Percentiles rank a stretch among this genome's conserved stretches.
phyloP scores from a whole-genome alignment of 1,139 yeast species.

The Debaryomyces sp. region DNA sequence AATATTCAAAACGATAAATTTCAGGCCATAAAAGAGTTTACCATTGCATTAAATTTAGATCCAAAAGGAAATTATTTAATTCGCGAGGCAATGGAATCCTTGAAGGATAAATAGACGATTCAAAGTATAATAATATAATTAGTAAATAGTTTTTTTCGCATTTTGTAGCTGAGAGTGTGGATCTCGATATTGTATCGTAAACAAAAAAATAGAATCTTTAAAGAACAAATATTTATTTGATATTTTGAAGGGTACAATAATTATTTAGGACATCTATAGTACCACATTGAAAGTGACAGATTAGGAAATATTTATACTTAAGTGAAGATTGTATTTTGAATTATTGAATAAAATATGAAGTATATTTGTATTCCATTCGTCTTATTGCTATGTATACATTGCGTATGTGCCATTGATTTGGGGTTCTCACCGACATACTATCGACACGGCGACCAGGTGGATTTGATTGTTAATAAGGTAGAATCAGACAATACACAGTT shows the following conservation, averaged over 20 bases:
- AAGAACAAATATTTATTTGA: neutral
- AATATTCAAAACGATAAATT: conserved; percentile 73
- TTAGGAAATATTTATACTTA: neutral
- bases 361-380: neutral
- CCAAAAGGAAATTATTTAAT: conserved; percentile 92
- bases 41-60: conserved; percentile 87
- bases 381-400: conserved; percentile 3
- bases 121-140: neutral
- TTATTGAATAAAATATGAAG: conserved; percentile 1
- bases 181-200: neutral
- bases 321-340: neutral
- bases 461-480: conserved; percentile 73
- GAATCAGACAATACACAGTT: conserved; percentile 76
- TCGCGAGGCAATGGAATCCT: conserved; percentile 75
- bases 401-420: conserved; percentile 15
- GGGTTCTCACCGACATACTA: conserved; percentile 33
- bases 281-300: neutral
- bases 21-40: conserved; percentile 82
- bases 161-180: neutral
- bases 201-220: neutral
- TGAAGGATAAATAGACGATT: conserved; percentile 26
- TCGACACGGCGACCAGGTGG: conserved; percentile 62
- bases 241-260: neutral
- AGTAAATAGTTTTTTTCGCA: neutral
- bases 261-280: neutral